Conservation (phyloP, 1,139 yeast genomes). For the Groenewaldozyma auringiensis region DNA sequence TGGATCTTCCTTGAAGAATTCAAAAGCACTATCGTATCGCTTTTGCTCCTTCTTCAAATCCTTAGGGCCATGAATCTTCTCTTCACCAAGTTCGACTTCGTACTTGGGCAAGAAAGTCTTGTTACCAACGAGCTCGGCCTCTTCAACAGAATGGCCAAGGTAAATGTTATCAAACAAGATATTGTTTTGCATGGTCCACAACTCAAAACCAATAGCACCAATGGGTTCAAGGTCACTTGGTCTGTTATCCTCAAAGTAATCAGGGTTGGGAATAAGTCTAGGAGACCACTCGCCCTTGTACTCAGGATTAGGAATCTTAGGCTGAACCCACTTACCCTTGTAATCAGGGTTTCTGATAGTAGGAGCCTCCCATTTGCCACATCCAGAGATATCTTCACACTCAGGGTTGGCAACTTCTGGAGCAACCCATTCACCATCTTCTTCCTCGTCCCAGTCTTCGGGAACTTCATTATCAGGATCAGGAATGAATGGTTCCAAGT, state of each 20-base stretch:
- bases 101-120: slow-evolving; percentile 59
- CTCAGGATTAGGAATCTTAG: slow-evolving; percentile 59
- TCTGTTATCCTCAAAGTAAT: slow-evolving; percentile 48
- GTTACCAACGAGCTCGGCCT: slow-evolving; percentile 80
- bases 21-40: slow-evolving; percentile 21
- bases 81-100: slow-evolving; percentile 42
- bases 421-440: slow-evolving; percentile 77
- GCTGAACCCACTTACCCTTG: slow-evolving; percentile 73
- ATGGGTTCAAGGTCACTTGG: slow-evolving; percentile 62
- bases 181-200: slow-evolving; percentile 79
- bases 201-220: slow-evolving; percentile 80
- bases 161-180: slow-evolving; percentile 77
- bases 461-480: slow-evolving; percentile 65
- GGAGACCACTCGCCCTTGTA: slow-evolving; percentile 81
- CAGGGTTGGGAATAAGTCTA: slow-evolving; percentile 57
- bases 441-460: slow-evolving; percentile 77
- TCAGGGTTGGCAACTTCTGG: slow-evolving; percentile 65
- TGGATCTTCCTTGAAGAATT: slow-evolving; percentile 32
- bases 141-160: slow-evolving; percentile 70
- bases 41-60: slow-evolving; percentile 20
- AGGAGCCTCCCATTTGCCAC: slow-evolving; percentile 71
- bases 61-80: slow-evolving; percentile 30
- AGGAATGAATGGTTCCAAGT: slow-evolving; percentile 45
- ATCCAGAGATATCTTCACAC: slow-evolving; percentile 55
- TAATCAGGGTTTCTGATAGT: slow-evolving; percentile 57